Evolutionary conservation across 305 asterid species (phyloP).

Genomic region (Stenogyne calaminthoides): DNA sequence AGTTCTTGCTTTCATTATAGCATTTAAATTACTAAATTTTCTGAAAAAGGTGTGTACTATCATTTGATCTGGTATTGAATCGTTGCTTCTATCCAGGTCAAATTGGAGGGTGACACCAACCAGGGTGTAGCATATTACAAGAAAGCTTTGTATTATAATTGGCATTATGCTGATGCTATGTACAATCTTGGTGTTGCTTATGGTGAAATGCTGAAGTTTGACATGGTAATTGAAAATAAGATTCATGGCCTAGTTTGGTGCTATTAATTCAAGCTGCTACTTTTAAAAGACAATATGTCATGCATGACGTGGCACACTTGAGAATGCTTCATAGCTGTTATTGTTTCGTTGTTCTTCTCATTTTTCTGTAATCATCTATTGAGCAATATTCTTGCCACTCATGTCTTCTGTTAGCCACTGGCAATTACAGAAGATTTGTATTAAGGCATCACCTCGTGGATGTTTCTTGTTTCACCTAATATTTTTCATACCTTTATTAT

Average conservation of each 20-base stretch:
- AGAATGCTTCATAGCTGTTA: slow-evolving; percentile 6
- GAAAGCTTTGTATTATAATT: slow-evolving; percentile 89
- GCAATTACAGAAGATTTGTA: slow-evolving; percentile 14
- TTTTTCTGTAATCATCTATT: neutral
- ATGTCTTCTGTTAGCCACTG: slow-evolving; percentile 7
- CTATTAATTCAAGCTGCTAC: slow-evolving; percentile 27
- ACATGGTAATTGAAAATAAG: slow-evolving; percentile 70
- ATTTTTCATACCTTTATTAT: slow-evolving; percentile 17
- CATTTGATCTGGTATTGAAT: slow-evolving; percentile 26
- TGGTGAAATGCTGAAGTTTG: slow-evolving; percentile 99
- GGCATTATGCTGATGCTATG: slow-evolving; percentile 99
- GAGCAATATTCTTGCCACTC: slow-evolving; percentile 11
- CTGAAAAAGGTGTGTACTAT: neutral
- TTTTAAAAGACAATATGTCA: slow-evolving; percentile 11
- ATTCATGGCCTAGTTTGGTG: slow-evolving; percentile 8
- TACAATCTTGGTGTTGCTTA: slow-evolving; percentile 99
- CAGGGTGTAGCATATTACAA: slow-evolving; percentile 93
- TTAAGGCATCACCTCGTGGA: slow-evolving; percentile 17
- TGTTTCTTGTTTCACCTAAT: slow-evolving; percentile 24
- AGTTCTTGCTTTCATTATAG: slow-evolving; percentile 16
- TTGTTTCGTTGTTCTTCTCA: slow-evolving; percentile 15
- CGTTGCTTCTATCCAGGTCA: slow-evolving; percentile 61
- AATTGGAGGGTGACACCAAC: slow-evolving; percentile 92
- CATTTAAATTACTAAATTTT: slow-evolving; percentile 1
- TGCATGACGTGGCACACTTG: neutral